Conservation (phyloP, 2,329 filamentous ascomycete genomes). For the Aspergillus brasiliensis region DNA sequence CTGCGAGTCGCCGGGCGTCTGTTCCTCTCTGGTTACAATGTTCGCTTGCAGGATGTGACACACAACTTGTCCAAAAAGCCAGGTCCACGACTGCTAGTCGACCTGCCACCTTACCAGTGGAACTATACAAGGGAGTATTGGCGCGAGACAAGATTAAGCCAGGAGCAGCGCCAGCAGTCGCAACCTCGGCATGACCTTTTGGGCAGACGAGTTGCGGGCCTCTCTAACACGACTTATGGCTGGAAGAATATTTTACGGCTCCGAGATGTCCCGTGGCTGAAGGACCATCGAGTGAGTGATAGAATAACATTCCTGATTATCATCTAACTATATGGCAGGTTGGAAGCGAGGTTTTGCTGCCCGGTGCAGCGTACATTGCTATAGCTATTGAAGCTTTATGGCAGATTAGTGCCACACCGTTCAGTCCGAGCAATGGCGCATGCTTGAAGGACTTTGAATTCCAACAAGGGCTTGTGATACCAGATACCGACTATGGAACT, state of each 20-base stretch:
- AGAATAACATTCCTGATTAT: not conserved
- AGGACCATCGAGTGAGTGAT: not conserved
- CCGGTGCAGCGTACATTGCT: not conserved
- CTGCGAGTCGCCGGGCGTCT: not conserved
- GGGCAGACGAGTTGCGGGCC: not conserved
- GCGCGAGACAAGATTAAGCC: not conserved
- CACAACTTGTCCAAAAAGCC: not conserved
- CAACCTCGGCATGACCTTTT: not conserved
- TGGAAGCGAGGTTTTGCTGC: not conserved
- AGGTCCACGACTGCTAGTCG: not conserved
- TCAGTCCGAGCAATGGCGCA: not conserved
- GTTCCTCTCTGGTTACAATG: not conserved
- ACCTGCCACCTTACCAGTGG: not conserved
- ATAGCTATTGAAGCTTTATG: not conserved
- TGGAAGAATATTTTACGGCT: not conserved
- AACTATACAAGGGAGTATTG: not conserved
- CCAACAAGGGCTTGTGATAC: not conserved
- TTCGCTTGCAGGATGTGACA: not conserved
- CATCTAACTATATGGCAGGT: not conserved
- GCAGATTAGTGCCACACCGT: not conserved
- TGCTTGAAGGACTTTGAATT: not conserved
- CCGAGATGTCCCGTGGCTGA: not conserved
- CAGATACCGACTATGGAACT: not conserved
- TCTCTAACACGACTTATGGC: not conserved
- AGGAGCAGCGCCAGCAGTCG: not conserved